These are phyloP conservation scores for Corynespora cassiicola DNA, from an alignment of 2,329 filamentous ascomycete species.

Conservation along the genomic window DNA sequence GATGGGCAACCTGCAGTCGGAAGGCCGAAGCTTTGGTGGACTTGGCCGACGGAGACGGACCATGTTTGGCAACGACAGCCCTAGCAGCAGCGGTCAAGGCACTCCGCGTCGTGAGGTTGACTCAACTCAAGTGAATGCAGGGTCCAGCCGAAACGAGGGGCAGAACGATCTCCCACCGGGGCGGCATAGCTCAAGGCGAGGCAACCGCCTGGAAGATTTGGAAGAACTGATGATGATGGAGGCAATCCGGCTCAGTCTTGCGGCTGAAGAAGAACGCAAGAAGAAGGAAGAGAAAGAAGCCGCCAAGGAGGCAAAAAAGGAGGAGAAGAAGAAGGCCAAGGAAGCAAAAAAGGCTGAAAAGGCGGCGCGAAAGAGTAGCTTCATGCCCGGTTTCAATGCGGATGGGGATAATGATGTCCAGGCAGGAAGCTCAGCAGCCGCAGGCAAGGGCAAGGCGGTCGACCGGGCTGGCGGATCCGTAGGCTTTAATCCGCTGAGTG, in stretches of 20 bases:
- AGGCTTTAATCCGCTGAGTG: constrained; percentile 50
- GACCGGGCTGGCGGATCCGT: constrained; percentile 46
- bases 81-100: constrained; percentile 51
- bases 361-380: constrained; percentile 68
- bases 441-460: constrained; percentile 57
- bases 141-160: constrained; percentile 41
- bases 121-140: constrained; percentile 26
- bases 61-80: constrained; percentile 58
- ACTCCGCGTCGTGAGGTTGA: constrained; percentile 50
- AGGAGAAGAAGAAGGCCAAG: constrained; percentile 76
- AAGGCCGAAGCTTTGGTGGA: constrained; percentile 58
- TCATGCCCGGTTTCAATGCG: constrained; percentile 63
- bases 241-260: constrained; percentile 88
- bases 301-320: constrained; percentile 82
- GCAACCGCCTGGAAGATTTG: constrained; percentile 77
- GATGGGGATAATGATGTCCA: constrained; percentile 45
- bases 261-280: constrained; percentile 90
- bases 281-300: constrained; percentile 82
- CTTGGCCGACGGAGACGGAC: constrained; percentile 55
- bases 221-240: constrained; percentile 99
- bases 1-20: constrained; percentile 65
- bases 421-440: constrained; percentile 32
- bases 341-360: constrained; percentile 72
- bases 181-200: constrained; percentile 62
- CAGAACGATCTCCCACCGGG: constrained; percentile 46